Base-by-base conservation (phyloP, 2,329 filamentous ascomycete species). In the Bimuria novae-zelandiae region DNA sequence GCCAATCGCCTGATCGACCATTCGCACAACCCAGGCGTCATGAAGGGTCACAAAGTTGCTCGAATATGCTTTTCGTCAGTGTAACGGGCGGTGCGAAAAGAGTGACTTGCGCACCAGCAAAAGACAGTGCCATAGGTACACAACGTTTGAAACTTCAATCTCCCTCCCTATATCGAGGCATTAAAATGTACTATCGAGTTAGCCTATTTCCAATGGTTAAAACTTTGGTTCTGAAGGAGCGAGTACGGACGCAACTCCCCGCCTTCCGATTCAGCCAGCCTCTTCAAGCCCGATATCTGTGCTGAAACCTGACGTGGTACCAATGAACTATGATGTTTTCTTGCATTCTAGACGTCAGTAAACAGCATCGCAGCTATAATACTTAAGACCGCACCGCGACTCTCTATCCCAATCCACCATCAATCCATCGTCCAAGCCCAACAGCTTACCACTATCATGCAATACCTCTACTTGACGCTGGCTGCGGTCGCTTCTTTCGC, bases 381-480 rank as follows among this genome's bases (percentile, higher is more conserved):
- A 45, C 16, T 11, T n/a, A 11, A 39, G 29, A 35, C 19, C 42
- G 7, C 42, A 45, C 23, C 17, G n/a, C 30, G 27, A n/a, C 29
- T 33, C n/a, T n/a, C n/a, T n/a, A n/a, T 32, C 10, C n/a, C 17
- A 16, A 22, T 29, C 8, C 11, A 4, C 1, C 14, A 35, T 45
- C 23, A 2, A 7, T 23, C n/a, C 29, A 45, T 3, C 29, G 17
- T 7, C 22, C 30, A 23, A 12, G 5, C 17, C 8, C 17, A 7
- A 4, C 17, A 7, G 3, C 4, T 3, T 19, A n/a, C 42, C 35
- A 11, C 29, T 42, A 55, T 36, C 7, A 64, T 64, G 60, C 60
- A 57, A 17, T 61, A 59, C 51, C 52, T 48, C 22, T 51, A 59
- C 37, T 32, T 63, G 32, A 48, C 50, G 22, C 21, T 65, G 19